Percentiles rank a stretch among this genome's conserved stretches.
phyloP scores from a whole-genome alignment of 2,329 filamentous ascomycete genomes.

The Penicillium frequentans region DNA sequence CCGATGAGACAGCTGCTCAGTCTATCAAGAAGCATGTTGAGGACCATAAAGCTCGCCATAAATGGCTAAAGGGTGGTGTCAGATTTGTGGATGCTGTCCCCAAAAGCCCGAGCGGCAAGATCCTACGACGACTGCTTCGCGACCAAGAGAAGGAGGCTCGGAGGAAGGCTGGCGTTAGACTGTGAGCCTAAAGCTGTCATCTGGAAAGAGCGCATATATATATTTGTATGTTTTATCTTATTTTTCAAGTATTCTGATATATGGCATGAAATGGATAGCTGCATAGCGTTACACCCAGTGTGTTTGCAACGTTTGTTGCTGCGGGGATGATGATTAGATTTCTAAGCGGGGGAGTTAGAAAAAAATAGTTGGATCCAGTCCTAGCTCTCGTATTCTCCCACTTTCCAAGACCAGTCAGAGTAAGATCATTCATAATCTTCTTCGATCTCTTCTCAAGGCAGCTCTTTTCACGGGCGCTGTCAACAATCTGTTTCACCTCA shows the following conservation, averaged over 20 bases:
- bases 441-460: not conserved
- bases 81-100: slow-evolving; percentile 59
- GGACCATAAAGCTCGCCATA: slow-evolving; percentile 61
- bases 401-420: not conserved
- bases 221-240: too few relatives aligned
- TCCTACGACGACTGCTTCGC: slow-evolving; percentile 63
- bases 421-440: not conserved
- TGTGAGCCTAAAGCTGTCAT: slow-evolving; percentile 47
- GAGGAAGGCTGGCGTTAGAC: slow-evolving; percentile 63
- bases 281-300: not conserved
- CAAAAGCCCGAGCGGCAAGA: slow-evolving; percentile 65
- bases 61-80: slow-evolving; percentile 62
- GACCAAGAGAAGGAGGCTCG: slow-evolving; percentile 72
- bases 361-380: slow-evolving; percentile 15
- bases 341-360: slow-evolving; percentile 26
- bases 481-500: not conserved
- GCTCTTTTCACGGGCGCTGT: not conserved
- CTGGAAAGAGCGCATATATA: not conserved
- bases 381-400: slow-evolving; percentile 5
- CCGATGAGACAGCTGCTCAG: slow-evolving; percentile 51
- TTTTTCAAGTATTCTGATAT: not conserved
- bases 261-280: not conserved
- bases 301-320: slow-evolving; percentile 23
- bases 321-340: slow-evolving; percentile 26
- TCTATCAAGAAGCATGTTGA: slow-evolving; percentile 61